Percentiles rank a stretch among this genome's conserved stretches.
Conservation (phyloP, 305 asterid genomes). For the Solanum hybrid region DNA sequence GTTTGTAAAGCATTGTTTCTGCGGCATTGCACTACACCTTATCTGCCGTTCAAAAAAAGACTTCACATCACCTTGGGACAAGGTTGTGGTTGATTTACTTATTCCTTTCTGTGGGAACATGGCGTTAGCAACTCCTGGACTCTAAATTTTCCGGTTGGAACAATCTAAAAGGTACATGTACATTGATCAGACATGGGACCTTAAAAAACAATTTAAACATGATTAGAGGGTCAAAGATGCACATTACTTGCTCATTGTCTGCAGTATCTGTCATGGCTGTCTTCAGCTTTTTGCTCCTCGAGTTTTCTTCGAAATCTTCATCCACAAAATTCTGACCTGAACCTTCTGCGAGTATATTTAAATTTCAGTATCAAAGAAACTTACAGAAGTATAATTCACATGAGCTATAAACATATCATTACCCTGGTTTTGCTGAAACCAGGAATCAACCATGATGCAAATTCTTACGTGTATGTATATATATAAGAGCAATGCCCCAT, state of each 20-base stretch:
- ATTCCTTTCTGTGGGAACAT: background rate
- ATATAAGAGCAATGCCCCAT: background rate
- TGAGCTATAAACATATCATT: background rate
- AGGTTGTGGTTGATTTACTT: background rate
- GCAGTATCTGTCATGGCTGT: conserved; percentile 21
- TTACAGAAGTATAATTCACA: background rate
- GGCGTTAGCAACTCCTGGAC: background rate
- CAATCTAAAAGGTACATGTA: conserved; percentile 21
- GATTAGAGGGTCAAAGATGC: background rate
- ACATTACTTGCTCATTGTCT: conserved; percentile 32
- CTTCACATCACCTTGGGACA: background rate
- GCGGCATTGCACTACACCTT: background rate
- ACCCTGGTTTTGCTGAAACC: background rate
- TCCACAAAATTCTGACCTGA: conserved; percentile 63
- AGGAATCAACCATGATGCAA: background rate
- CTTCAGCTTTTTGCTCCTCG: conserved; percentile 33
- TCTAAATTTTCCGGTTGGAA: conserved; percentile 11
- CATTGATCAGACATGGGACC: conserved; percentile 8
- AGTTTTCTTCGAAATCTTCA: conserved; percentile 19
- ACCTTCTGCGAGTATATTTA: conserved; percentile 41
- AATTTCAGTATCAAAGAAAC: background rate
- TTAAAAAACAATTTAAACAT: background rate
- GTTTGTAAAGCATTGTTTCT: background rate
- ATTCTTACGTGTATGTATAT: background rate
- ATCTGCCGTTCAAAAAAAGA: background rate